A percentile compares a stretch with the other conserved stretches of the same genome.
Conservation (phyloP, 306 rosid genomes). For the Cicer bijugum region DNA sequence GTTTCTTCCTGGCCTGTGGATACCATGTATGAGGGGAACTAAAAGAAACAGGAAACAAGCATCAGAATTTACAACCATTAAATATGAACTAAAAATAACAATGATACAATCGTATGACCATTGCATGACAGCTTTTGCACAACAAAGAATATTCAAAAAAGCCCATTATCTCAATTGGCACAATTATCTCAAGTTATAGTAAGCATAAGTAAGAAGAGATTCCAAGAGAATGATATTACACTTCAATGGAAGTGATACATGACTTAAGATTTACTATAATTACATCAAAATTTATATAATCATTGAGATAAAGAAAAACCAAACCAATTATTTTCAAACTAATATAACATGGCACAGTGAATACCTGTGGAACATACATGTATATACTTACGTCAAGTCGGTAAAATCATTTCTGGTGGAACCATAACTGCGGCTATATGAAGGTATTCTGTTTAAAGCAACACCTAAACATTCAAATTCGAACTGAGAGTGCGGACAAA, state of each 20-base stretch:
- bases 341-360: conserved; percentile 3
- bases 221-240: not conserved
- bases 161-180: too few species aligned
- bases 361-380: conserved; percentile 21
- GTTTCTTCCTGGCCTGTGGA: conserved; percentile 81
- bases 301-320: conserved; percentile 13
- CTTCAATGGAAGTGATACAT: conserved; percentile 8
- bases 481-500: conserved; percentile 42
- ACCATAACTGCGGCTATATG: conserved; percentile 55
- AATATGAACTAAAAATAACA: conserved; percentile 22
- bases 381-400: conserved; percentile 73
- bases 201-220: not conserved
- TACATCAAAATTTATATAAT: not conserved
- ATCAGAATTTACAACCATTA: conserved; percentile 27
- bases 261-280: not conserved
- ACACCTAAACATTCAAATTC: conserved; percentile 46
- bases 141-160: not conserved
- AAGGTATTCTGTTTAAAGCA: conserved; percentile 49
- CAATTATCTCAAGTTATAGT: not conserved
- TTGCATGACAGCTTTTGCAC: conserved; percentile 10
- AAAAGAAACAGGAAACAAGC: conserved; percentile 38
- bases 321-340: conserved; percentile 26
- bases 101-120: conserved; percentile 29
- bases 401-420: conserved; percentile 58
- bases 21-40: conserved; percentile 96